Evolutionary conservation across 2,329 filamentous ascomycete species (phyloP).

Genomic region (Xylariales sp.): DNA sequence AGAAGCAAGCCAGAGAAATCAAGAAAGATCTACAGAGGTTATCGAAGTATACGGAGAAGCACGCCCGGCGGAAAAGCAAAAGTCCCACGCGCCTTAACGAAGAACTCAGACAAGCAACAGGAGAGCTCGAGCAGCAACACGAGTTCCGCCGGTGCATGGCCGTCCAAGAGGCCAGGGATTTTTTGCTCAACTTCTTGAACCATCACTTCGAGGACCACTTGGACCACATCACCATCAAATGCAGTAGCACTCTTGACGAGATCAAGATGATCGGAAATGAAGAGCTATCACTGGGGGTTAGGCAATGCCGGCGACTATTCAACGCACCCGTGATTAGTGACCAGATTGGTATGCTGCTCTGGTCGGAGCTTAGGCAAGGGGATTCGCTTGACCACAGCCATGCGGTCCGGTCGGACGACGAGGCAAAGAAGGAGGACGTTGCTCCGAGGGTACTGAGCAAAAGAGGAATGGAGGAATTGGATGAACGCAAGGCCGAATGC

Average conservation of each 20-base stretch:
- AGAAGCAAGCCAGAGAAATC: slow-evolving; percentile 8
- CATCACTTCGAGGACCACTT: slow-evolving; percentile 13
- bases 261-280: slow-evolving; percentile 20
- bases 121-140: slow-evolving; percentile 1
- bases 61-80: slow-evolving; percentile 1
- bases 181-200: slow-evolving; percentile 14
- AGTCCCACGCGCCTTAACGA: background rate
- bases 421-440: background rate
- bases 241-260: slow-evolving; percentile 14
- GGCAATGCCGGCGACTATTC: slow-evolving; percentile 16
- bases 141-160: slow-evolving; percentile 6
- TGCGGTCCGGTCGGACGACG: slow-evolving; percentile 4
- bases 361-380: slow-evolving; percentile 16
- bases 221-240: slow-evolving; percentile 12
- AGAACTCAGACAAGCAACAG: background rate
- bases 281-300: slow-evolving; percentile 9
- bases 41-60: background rate
- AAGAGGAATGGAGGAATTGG: background rate
- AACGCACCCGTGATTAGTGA: slow-evolving; percentile 19
- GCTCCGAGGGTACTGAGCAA: slow-evolving; percentile 3
- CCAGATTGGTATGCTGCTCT: slow-evolving; percentile 14
- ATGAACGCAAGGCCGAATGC: slow-evolving; percentile 3
- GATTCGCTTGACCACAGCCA: slow-evolving; percentile 14
- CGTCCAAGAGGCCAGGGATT: slow-evolving; percentile 11
- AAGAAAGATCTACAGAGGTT: slow-evolving; percentile 9